Percentiles rank a stretch among this genome's conserved stretches.
phyloP scores from a whole-genome alignment of 169 alveolate species.

The Cryptosporidium viatorum region DNA sequence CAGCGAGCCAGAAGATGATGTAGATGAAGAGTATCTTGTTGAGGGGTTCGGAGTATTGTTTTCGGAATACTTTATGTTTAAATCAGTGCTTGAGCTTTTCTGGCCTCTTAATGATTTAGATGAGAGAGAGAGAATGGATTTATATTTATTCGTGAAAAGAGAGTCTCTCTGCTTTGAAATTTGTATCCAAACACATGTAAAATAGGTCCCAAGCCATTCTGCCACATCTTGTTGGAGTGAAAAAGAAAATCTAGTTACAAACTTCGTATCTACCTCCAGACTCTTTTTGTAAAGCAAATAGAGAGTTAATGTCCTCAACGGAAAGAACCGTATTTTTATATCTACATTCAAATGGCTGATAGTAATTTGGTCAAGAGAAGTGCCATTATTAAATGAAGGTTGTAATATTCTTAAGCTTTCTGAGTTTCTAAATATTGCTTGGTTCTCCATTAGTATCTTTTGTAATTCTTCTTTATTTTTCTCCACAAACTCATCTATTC shows the following conservation, averaged over 20 bases:
- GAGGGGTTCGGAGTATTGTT: constrained; percentile 52
- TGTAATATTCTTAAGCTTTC: constrained; percentile 45
- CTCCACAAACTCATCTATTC: constrained; percentile 56
- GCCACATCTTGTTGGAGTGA: constrained; percentile 73
- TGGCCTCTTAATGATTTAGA: constrained; percentile 23
- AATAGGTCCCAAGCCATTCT: constrained; percentile 71
- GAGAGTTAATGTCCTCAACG: constrained; percentile 46
- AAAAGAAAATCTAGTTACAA: constrained; percentile 61
- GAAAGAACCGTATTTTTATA: constrained; percentile 55
- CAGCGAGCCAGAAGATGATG: constrained; percentile 24
- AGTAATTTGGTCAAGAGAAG: constrained; percentile 46
- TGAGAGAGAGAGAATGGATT: constrained; percentile 33
- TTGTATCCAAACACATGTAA: constrained; percentile 68
- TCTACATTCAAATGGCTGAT: constrained; percentile 42
- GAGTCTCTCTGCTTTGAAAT: constrained; percentile 61
- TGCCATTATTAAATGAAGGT: neutral
- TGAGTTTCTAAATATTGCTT: neutral
- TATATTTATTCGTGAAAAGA: constrained; percentile 2
- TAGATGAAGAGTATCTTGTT: constrained; percentile 47
- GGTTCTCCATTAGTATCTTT: neutral
- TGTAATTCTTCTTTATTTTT: constrained; percentile 32
- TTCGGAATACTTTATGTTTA: neutral
- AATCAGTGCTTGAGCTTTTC: neutral
- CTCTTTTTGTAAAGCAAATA: constrained; percentile 39
- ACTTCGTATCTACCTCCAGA: constrained; percentile 28